A percentile compares a stretch with the other conserved stretches of the same genome.
phyloP scores from a whole-genome alignment of 495 filamentous ascomycete genomes.

The Tuber borchii region DNA sequence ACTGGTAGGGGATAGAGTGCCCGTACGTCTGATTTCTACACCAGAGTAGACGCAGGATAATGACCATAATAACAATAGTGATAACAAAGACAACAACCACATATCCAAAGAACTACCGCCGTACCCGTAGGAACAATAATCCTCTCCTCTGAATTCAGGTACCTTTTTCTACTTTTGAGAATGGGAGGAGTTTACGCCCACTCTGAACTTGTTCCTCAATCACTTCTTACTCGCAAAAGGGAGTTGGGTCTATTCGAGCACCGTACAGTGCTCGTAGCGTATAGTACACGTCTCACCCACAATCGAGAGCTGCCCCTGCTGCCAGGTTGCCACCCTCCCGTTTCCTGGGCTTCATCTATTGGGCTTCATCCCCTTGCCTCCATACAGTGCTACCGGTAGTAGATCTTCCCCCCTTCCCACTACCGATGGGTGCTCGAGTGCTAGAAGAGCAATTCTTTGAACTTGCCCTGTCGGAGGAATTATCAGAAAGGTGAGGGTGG shows the following conservation, averaged over 20 bases:
- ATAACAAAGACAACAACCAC: no score
- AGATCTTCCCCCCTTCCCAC: not conserved
- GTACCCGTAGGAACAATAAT: no score
- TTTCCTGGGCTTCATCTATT: not conserved
- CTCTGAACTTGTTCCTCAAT: not conserved
- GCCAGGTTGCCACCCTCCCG: not conserved
- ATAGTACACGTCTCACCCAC: not conserved
- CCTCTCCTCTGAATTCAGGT: no score
- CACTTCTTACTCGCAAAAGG: not conserved
- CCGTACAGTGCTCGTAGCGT: no score
- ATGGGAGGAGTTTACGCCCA: no score
- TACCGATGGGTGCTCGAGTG: no score
- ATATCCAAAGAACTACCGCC: no score
- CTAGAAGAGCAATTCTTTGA: no score
- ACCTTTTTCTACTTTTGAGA: not conserved
- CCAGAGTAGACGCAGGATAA: no score
- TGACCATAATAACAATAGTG: no score
- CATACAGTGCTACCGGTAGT: not conserved
- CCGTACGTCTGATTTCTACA: not conserved
- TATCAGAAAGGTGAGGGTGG: no score
- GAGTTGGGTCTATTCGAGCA: not conserved
- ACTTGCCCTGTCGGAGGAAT: no score
- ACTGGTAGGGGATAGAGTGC: not conserved
- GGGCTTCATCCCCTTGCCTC: not conserved
- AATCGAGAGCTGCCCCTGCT: not conserved